Evolutionary conservation across 1,284 basidiomycete genomes (phyloP).

Genomic region (Tylopilus sp.): DNA sequence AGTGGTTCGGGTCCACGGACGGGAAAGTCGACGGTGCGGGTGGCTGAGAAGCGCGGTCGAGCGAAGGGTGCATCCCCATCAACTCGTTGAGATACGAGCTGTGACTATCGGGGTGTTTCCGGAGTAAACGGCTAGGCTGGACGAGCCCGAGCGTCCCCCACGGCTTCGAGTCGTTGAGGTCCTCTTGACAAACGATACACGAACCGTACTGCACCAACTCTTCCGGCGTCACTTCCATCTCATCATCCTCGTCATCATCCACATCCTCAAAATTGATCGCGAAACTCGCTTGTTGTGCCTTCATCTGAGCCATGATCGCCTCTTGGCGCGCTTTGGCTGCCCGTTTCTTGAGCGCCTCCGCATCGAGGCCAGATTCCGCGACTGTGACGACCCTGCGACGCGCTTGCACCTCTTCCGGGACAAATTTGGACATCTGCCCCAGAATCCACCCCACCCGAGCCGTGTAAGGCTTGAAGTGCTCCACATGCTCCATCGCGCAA

Average conservation of each 20-base stretch:
- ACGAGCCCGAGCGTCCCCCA: slow-evolving; percentile 91
- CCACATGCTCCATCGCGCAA: slow-evolving; percentile 73
- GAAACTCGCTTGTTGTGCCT: slow-evolving; percentile 85
- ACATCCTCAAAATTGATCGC: slow-evolving; percentile 71
- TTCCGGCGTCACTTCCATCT: slow-evolving; percentile 48
- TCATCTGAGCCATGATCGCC: slow-evolving; percentile 91
- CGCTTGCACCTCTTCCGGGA: slow-evolving; percentile 55
- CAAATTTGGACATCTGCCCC: slow-evolving; percentile 52
- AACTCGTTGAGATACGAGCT: slow-evolving; percentile 73
- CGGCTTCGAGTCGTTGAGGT: slow-evolving; percentile 68
- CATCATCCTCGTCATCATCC: slow-evolving; percentile 55
- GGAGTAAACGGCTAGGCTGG: slow-evolving; percentile 85
- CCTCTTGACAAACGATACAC: slow-evolving; percentile 98
- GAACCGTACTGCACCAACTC: slow-evolving; percentile 73
- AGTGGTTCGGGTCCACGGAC: slow-evolving; percentile 48
- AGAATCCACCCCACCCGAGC: slow-evolving; percentile 77
- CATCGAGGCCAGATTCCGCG: slow-evolving; percentile 44
- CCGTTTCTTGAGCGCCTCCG: slow-evolving; percentile 69
- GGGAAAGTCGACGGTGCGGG: slow-evolving; percentile 47
- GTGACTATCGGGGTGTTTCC: slow-evolving; percentile 76
- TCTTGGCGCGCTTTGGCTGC: slow-evolving; percentile 85
- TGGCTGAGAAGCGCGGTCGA: slow-evolving; percentile 54
- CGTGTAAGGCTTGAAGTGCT: slow-evolving; percentile 70
- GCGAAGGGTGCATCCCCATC: slow-evolving; percentile 59
- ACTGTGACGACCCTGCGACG: slow-evolving; percentile 47